Base-by-base conservation (phyloP, 257 asterid species). In the Pogostemon cablin region DNA sequence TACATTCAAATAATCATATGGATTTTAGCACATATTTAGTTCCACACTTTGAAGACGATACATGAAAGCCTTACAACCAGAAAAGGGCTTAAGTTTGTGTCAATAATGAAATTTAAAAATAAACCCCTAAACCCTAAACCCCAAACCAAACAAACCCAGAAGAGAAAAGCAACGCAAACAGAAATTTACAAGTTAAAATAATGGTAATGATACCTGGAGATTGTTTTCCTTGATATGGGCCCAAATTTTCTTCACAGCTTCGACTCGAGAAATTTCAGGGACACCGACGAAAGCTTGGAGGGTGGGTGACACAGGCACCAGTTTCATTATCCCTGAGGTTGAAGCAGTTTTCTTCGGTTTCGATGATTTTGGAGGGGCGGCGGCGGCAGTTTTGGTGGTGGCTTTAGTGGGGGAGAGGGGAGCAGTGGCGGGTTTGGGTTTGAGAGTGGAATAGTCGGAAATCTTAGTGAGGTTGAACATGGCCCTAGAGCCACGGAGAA, bases 221-320 rank as follows among this genome's bases (percentile, higher is more conserved):
- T 87, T 76, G 79, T 85, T 76, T 66, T 69, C 79, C 78, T 87
- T 87, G 78, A 80, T 83, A 65, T 87, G 69, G 2, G 76, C 89
- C 93, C 93, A 85, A 50, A 87, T 5, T 76, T 81, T 85, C 83
- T 85, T 87, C 42, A 81, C 79, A 76, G 88, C 93, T 38, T 65
- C 80, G 0, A 75, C 81, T 20, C 86, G 86, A 78, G 88, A 87
- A 40, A 73, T 74, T 75, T 85, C 77, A 0, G 85, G 50, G 38
- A 62, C 87, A 46, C 93, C 93, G 6, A 87, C 87, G 25, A 85
- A 47, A 74, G 66, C 73, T 72, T 83, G 77, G 20, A 87, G 86
- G 10, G 84, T 55, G 42, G 65, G 81, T 4, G 93, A 85, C 37
- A 87, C 77, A 3, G 87, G 90, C 6, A 32, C 54, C 38, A 67